Evolutionary conservation across 2,329 filamentous ascomycete genomes (phyloP).

Genomic region (Colletotrichum zoysiae): DNA sequence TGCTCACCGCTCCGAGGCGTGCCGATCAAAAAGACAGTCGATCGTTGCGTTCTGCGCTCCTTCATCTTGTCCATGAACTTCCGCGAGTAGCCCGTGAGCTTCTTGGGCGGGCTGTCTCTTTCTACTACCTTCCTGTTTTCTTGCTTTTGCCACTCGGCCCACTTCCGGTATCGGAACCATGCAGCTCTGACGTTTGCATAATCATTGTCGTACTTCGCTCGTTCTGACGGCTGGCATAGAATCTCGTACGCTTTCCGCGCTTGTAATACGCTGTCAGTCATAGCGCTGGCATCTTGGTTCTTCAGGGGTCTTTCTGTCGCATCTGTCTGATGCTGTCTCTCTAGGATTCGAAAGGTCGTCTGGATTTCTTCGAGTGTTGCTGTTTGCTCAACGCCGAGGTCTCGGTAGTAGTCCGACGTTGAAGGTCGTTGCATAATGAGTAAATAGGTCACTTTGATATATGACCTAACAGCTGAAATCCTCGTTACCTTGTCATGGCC

Average conservation of each 20-base stretch:
- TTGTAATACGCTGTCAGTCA: neutral
- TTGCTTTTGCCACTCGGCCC: neutral
- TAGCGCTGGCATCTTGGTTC: neutral
- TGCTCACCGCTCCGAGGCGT: neutral
- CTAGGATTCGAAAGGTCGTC: too few relatives aligned
- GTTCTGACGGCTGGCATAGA: neutral
- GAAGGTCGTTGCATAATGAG: neutral
- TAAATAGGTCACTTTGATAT: too few relatives aligned
- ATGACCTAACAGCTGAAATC: neutral
- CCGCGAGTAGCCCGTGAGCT: neutral
- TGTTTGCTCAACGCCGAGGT: neutral
- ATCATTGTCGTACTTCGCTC: neutral
- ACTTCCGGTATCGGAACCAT: constrained; percentile 1
- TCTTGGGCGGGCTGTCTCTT: neutral
- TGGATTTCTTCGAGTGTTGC: neutral
- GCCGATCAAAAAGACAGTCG: neutral
- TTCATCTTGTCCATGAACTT: neutral
- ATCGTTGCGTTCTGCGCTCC: neutral
- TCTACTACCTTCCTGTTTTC: too few relatives aligned
- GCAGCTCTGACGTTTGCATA: neutral
- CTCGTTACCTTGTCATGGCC: too few relatives aligned
- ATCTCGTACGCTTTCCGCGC: neutral
- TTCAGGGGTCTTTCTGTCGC: too few relatives aligned
- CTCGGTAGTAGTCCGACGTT: neutral
- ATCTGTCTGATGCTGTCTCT: neutral